Evolutionary conservation across 2,329 filamentous ascomycete genomes (phyloP), one percentile per base, ranked within the genome.

Genomic region (Leptodontidium sp.): DNA sequence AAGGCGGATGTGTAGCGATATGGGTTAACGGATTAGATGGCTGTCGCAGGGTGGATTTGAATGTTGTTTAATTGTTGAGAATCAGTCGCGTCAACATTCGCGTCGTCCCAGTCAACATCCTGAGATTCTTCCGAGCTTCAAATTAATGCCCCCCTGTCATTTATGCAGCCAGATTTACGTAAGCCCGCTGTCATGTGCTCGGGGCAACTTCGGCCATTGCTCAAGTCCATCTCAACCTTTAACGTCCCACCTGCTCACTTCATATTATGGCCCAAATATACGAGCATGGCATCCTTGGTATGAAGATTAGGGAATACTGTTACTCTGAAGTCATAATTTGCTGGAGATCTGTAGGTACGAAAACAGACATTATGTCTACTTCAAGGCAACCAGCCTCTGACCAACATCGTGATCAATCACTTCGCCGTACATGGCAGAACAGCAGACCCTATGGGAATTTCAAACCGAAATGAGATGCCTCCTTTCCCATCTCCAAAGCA

Each of bases 41-140:
- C 49, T 11, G 40, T 59, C 15, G 64, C 45, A 17, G 26, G 32
- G 9, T 21, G 9, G n/a, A 26, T 15, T 45, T 14, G 53, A 49
- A 21, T 32, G 40, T 55, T 62, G 55, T 21, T 57, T 38, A 35
- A 38, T 68, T 55, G 66, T 61, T 64, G 43, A 43, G 15, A 35
- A 21, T 29, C 11, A 17, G 62, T 65, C 66, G 66, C 66, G 66
- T 65, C 61, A 58, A 17, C 32, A 17, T 47, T 61, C 66, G 66
- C 66, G 66, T 65, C 66, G 66, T 65, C 62, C 62, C 15, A 52
- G 66, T 68, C 66, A 68, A 68, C 62, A 68, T 65, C 59, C 26
- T 24, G 47, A 62, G 52, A 64, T 68, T 43, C 45, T 61, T 61
- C 62, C 55, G 66, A 64, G 57, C 32, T 64, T 40, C 53, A 59